Conservation (phyloP, 106 monocot species). For the Dendrobium chrysotoxum region DNA sequence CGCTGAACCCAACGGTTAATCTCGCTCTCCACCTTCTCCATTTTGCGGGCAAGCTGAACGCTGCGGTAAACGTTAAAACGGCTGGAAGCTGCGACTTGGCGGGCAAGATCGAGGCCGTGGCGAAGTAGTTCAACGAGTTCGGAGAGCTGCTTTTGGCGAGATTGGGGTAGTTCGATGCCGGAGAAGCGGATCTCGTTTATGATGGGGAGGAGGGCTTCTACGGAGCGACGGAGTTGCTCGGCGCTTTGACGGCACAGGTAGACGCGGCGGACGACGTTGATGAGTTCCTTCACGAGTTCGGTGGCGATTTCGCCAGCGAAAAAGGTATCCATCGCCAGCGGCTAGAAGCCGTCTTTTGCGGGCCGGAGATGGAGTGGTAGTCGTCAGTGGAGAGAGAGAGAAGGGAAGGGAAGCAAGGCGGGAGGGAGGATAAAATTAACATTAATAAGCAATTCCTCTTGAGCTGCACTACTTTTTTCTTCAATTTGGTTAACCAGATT, state of each 20-base stretch:
- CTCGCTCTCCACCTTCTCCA: constrained; percentile 37
- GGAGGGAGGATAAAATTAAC: not conserved
- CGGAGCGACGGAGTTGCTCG: constrained; percentile 35
- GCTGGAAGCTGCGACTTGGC: constrained; percentile 22
- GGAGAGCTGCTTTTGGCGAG: constrained; percentile 28
- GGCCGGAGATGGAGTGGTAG: not conserved
- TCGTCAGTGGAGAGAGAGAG: no score
- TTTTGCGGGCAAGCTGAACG: constrained; percentile 32
- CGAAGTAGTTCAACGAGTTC: constrained; percentile 29
- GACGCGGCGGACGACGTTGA: constrained; percentile 13
- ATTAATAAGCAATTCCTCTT: no score
- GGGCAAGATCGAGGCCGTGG: constrained; percentile 35
- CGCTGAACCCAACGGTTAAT: constrained; percentile 28
- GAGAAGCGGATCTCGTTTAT: constrained; percentile 34
- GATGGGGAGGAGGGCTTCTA: constrained; percentile 44
- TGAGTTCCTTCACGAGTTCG: constrained; percentile 37
- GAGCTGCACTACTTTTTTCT: no score
- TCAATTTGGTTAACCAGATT: no score
- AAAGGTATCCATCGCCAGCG: constrained; percentile 26
- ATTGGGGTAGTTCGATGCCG: constrained; percentile 40
- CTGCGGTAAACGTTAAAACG: constrained; percentile 52
- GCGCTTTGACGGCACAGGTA: constrained; percentile 32
- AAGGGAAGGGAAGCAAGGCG: not conserved
- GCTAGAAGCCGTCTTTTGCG: not conserved
- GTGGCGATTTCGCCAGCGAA: constrained; percentile 33